Evolutionary conservation across 257 asterid genomes (phyloP).

Genomic region (Ilex asprella): DNA sequence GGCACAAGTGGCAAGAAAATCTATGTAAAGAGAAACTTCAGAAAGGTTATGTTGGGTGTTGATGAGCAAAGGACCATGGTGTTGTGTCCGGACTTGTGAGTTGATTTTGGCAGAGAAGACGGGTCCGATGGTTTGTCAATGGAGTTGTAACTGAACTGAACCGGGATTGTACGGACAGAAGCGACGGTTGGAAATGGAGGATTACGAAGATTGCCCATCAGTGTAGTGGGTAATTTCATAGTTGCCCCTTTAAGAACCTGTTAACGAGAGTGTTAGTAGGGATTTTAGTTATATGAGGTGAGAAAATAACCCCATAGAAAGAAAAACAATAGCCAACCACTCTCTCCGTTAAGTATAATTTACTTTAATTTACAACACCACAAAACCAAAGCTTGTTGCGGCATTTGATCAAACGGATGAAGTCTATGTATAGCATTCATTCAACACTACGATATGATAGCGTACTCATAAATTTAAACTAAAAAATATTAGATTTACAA

Average conservation of each 20-base stretch:
- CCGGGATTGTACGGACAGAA: conserved; percentile 32
- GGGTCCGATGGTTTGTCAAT: conserved; percentile 15
- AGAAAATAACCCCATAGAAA: conserved; percentile 10
- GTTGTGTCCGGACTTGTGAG: too few species aligned
- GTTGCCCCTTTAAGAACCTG: conserved; percentile 19
- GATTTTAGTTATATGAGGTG: conserved; percentile 15
- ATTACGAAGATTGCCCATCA: too few species aligned
- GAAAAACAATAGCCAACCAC: too few species aligned
- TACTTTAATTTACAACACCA: too few species aligned
- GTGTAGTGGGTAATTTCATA: conserved; percentile 3
- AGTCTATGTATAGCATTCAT: too few species aligned
- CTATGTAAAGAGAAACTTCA: conserved; percentile 4
- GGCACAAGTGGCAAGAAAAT: background rate
- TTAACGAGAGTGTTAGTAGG: conserved; percentile 25
- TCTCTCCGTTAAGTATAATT: too few species aligned
- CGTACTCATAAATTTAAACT: too few species aligned
- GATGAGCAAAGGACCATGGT: background rate
- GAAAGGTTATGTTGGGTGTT: conserved; percentile 4
- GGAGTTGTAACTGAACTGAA: conserved; percentile 16
- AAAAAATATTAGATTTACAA: too few species aligned
- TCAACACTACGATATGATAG: too few species aligned
- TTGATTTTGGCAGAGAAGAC: background rate
- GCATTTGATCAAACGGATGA: too few species aligned
- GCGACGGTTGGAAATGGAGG: background rate
- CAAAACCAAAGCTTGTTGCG: too few species aligned